Percentiles rank a stretch among this genome's conserved stretches.
Conservation (phyloP, 305 asterid genomes). For the Euphrasia arctica region DNA sequence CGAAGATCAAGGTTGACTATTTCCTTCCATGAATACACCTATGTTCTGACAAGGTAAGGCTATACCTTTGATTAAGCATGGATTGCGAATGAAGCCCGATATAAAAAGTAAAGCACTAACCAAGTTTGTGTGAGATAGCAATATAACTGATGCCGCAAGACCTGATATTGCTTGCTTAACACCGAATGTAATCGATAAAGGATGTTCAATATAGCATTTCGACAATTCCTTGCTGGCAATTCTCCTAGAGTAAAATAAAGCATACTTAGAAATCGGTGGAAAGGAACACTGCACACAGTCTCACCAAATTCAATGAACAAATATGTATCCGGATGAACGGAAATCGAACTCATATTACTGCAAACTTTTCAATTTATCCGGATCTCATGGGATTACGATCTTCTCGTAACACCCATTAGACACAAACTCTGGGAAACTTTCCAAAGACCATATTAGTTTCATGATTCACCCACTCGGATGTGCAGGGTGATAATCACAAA, state of each 20-base stretch:
- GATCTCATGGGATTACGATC: too few relatives aligned
- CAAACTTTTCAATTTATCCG: too few relatives aligned
- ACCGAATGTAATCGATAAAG: conserved; percentile 36
- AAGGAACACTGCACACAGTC: not conserved
- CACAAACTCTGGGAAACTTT: too few relatives aligned
- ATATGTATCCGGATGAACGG: conserved; percentile 4
- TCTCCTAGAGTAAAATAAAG: conserved; percentile 36
- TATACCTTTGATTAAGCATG: not conserved
- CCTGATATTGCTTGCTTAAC: conserved; percentile 64
- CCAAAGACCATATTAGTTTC: too few relatives aligned
- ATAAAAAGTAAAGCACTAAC: conserved; percentile 42
- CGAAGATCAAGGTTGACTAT: conserved; percentile 15
- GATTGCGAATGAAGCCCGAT: not conserved
- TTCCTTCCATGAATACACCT: conserved; percentile 13
- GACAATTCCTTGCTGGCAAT: conserved; percentile 33
- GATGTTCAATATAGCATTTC: conserved; percentile 36
- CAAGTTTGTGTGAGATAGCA: conserved; percentile 64
- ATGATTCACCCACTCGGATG: too few relatives aligned
- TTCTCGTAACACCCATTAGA: too few relatives aligned
- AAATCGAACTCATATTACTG: not conserved
- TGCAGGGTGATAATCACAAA: too few relatives aligned
- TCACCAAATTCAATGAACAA: conserved; percentile 3
- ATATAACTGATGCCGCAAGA: conserved; percentile 66
- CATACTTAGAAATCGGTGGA: not conserved
- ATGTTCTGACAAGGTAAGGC: not conserved